Evolutionary conservation across 306 rosid genomes (phyloP).

Genomic region (Begonia loranthoides): DNA sequence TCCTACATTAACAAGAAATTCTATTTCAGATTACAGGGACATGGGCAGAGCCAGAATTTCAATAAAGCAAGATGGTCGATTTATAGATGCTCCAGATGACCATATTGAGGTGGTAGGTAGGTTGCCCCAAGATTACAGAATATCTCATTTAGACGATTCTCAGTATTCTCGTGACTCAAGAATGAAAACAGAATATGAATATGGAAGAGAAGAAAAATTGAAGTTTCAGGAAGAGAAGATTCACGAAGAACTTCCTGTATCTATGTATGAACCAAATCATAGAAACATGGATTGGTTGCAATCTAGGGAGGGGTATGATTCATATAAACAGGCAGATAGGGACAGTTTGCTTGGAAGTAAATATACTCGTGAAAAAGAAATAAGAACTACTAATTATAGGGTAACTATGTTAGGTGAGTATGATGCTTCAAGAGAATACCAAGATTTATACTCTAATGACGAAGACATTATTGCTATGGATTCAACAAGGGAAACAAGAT

Average conservation of each 20-base stretch:
- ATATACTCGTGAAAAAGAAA: constrained; percentile 30
- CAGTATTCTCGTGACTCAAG: constrained; percentile 25
- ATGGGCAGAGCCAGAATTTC: constrained; percentile 31
- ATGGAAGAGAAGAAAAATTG: constrained; percentile 36
- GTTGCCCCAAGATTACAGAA: constrained; percentile 36
- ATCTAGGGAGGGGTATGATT: constrained; percentile 29
- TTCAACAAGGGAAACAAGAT: constrained; percentile 32
- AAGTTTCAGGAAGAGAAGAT: constrained; percentile 46
- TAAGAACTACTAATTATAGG: constrained; percentile 26
- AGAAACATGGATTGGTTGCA: constrained; percentile 33
- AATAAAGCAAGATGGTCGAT: constrained; percentile 34
- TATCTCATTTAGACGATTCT: constrained; percentile 24
- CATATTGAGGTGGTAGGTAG: constrained; percentile 32
- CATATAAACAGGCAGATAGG: constrained; percentile 25
- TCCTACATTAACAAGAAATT: constrained; percentile 22
- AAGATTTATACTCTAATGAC: constrained; percentile 33
- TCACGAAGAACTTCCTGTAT: constrained; percentile 16
- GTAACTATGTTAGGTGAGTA: constrained; percentile 30
- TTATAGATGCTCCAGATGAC: constrained; percentile 27
- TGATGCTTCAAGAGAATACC: constrained; percentile 29
- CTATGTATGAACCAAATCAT: constrained; percentile 34
- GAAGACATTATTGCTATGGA: constrained; percentile 30
- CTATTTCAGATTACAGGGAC: constrained; percentile 36
- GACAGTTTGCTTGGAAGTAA: constrained; percentile 46
- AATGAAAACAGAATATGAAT: constrained; percentile 43